Conservation (phyloP, 164 flowering plant genomes). For the Stephania japonica region DNA sequence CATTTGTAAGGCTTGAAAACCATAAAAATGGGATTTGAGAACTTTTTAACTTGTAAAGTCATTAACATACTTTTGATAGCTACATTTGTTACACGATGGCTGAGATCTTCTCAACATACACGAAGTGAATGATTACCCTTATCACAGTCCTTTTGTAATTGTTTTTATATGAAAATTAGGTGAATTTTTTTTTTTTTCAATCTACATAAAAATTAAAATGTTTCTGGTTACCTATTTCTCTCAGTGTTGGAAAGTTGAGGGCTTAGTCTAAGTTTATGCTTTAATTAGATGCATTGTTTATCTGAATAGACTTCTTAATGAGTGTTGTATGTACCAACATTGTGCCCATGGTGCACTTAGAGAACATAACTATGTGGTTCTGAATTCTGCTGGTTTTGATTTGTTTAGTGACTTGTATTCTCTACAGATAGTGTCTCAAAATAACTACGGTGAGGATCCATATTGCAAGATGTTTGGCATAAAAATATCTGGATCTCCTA, state of each 20-base stretch:
- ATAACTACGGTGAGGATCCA: conserved; percentile 56
- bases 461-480: conserved; percentile 71
- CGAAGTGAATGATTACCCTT: neutral
- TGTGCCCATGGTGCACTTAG: neutral
- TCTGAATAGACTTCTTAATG: neutral
- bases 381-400: neutral
- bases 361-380: neutral
- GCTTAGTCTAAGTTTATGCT: neutral
- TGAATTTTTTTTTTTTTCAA: neutral
- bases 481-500: conserved; percentile 58
- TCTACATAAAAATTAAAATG: neutral
- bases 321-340: neutral
- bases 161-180: too few relatives aligned
- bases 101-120: too few relatives aligned
- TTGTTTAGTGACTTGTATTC: neutral
- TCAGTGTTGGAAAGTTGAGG: neutral
- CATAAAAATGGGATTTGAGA: too few relatives aligned
- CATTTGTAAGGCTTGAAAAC: too few relatives aligned
- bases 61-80: too few relatives aligned
- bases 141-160: neutral
- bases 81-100: too few relatives aligned
- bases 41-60: too few relatives aligned
- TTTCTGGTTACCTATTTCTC: neutral
- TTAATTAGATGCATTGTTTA: neutral
- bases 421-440: conserved; percentile 53